Percentiles rank a stretch among this genome's conserved stretches.
Evolutionary conservation across 345 rosid genomes (phyloP).

Genomic region (Gossypium rotundifolium): DNA sequence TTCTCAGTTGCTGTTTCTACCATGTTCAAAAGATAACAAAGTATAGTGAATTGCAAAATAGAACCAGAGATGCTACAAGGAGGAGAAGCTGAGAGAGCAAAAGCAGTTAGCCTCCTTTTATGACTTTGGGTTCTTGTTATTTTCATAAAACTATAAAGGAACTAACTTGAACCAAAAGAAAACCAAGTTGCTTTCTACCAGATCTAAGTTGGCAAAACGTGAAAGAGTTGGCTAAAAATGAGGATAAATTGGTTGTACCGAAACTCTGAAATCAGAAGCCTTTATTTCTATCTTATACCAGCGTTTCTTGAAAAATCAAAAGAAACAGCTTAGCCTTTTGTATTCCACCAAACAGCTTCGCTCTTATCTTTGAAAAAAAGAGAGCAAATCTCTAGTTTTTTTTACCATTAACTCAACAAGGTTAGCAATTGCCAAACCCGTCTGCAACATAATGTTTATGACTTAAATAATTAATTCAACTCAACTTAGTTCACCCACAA

Average conservation of each 20-base stretch:
- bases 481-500: too few species aligned
- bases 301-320: not conserved
- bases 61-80: not conserved
- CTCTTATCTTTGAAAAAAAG: conserved; percentile 12
- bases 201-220: not conserved
- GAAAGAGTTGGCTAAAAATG: not conserved
- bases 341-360: conserved; percentile 11
- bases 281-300: not conserved
- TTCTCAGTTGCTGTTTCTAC: conserved; percentile 18
- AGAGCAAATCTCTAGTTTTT: not conserved
- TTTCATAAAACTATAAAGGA: not conserved
- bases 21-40: conserved; percentile 24
- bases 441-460: conserved; percentile 22
- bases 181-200: not conserved
- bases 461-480: too few species aligned
- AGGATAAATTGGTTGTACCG: not conserved
- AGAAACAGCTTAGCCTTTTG: not conserved
- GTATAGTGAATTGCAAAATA: not conserved
- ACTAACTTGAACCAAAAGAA: too few species aligned
- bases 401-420: conserved; percentile 14
- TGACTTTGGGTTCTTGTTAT: not conserved
- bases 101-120: not conserved
- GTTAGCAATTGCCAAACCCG: conserved; percentile 24
- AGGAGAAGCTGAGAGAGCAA: not conserved
- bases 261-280: not conserved